phyloP scores from a whole-genome alignment of 371 early-diverging fungal species.

The Smittium culicis region DNA sequence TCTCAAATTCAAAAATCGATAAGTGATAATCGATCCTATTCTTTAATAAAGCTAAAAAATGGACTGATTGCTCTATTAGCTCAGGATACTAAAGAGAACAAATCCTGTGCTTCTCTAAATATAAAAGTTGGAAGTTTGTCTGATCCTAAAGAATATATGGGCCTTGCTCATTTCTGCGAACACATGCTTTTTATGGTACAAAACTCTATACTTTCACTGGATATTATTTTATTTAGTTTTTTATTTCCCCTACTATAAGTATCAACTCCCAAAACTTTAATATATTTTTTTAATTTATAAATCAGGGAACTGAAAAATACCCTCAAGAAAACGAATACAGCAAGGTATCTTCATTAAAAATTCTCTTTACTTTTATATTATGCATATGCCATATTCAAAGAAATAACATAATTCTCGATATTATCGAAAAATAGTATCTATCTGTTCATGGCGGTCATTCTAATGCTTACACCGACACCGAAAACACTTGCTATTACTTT shows the following conservation, averaged over 20 bases:
- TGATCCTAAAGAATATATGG: conserved; percentile 66
- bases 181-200: conserved; percentile 84
- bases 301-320: conserved; percentile 55
- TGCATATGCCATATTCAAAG: neutral
- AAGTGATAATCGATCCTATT: conserved; percentile 67
- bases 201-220: neutral
- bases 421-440: conserved; percentile 69
- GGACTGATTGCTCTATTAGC: conserved; percentile 65
- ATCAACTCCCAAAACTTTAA: neutral
- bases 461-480: conserved; percentile 88
- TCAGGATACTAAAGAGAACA: conserved; percentile 68
- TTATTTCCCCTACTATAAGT: neutral
- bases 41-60: conserved; percentile 66
- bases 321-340: conserved; percentile 91
- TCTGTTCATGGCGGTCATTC: conserved; percentile 78
- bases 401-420: neutral
- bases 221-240: conserved; percentile 9
- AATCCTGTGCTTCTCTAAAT: conserved; percentile 78
- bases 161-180: conserved; percentile 97
- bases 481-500: conserved; percentile 91
- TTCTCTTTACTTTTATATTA: conserved; percentile 25
- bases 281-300: too few species aligned
- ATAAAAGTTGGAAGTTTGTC: conserved; percentile 83
- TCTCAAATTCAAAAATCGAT: conserved; percentile 23
- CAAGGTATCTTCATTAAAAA: conserved; percentile 14